These are phyloP conservation scores for Rhodotorula sp. DNA, from an alignment of 1,284 basidiomycete species.

Conservation along the genomic window DNA sequence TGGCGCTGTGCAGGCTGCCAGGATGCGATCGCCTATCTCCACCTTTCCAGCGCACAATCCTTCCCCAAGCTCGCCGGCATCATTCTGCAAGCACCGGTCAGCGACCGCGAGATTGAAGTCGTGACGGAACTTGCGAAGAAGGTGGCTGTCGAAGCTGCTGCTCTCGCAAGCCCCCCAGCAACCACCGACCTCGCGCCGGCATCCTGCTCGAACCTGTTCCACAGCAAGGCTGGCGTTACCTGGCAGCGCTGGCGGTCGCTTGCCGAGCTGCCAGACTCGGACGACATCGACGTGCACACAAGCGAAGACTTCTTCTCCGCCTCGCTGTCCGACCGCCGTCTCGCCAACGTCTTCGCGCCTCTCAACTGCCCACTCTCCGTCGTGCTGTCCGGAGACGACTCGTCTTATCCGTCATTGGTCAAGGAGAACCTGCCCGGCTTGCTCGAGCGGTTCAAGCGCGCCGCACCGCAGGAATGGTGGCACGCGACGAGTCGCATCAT, in stretches of 20 bases:
- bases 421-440: neutral
- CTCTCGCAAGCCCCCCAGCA: neutral
- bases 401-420: slow-evolving; percentile 1
- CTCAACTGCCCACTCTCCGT: neutral
- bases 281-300: neutral
- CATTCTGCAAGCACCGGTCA: slow-evolving; percentile 16
- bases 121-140: neutral
- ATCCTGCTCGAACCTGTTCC: neutral
- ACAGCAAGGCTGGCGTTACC: neutral
- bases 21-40: slow-evolving; percentile 19
- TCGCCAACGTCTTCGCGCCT: slow-evolving; percentile 7
- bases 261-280: neutral
- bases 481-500: neutral
- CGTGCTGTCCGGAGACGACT: neutral
- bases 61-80: neutral
- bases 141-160: neutral
- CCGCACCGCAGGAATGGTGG: neutral
- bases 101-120: slow-evolving; percentile 4
- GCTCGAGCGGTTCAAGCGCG: neutral
- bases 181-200: neutral
- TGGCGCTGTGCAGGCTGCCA: slow-evolving; percentile 2
- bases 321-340: neutral
- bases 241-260: neutral
- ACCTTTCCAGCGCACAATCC: neutral
- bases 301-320: slow-evolving; percentile 18